These are phyloP conservation scores for Boletus patriciae DNA, from an alignment of 768 basidiomycete genomes.

Conservation along the genomic window DNA sequence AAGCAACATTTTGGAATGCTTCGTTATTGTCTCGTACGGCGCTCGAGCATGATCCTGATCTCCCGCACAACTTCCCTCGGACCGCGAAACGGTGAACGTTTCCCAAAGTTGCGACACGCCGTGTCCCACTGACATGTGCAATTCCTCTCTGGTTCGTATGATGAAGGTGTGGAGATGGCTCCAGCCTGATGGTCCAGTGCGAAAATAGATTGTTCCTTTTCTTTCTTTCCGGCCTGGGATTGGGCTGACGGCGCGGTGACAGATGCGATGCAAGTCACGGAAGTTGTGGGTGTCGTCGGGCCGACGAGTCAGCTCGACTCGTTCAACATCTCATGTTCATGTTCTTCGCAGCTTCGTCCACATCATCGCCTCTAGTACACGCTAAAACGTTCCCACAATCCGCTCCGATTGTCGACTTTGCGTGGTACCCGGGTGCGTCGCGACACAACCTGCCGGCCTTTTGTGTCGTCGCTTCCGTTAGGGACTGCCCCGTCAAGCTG, in stretches of 20 bases:
- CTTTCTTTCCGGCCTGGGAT: neutral
- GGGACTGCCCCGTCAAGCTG: slow-evolving; percentile 83
- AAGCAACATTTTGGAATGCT: neutral
- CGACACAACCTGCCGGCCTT: slow-evolving; percentile 57
- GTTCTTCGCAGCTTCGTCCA: neutral
- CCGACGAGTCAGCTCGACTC: no score
- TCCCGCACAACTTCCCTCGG: slow-evolving; percentile 51
- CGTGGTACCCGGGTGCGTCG: slow-evolving; percentile 85
- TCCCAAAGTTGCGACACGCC: neutral
- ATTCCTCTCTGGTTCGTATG: neutral
- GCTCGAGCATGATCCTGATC: slow-evolving; percentile 24
- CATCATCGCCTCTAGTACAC: slow-evolving; percentile 10
- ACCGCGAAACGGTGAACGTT: slow-evolving; percentile 53
- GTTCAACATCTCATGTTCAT: neutral
- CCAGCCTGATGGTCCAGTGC: slow-evolving; percentile 61
- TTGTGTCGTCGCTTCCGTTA: slow-evolving; percentile 81
- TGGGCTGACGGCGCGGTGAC: neutral
- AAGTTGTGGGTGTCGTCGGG: neutral
- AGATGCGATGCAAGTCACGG: neutral
- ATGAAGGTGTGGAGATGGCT: slow-evolving; percentile 74
- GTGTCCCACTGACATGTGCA: neutral
- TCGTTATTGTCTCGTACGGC: slow-evolving; percentile 7
- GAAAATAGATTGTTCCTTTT: slow-evolving; percentile 60
- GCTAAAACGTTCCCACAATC: slow-evolving; percentile 48
- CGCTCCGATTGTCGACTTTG: slow-evolving; percentile 71